Percentiles rank a stretch among this genome's conserved stretches.
phyloP scores from a whole-genome alignment of 176 grass and related monocot species.

The Musa itinerans region DNA sequence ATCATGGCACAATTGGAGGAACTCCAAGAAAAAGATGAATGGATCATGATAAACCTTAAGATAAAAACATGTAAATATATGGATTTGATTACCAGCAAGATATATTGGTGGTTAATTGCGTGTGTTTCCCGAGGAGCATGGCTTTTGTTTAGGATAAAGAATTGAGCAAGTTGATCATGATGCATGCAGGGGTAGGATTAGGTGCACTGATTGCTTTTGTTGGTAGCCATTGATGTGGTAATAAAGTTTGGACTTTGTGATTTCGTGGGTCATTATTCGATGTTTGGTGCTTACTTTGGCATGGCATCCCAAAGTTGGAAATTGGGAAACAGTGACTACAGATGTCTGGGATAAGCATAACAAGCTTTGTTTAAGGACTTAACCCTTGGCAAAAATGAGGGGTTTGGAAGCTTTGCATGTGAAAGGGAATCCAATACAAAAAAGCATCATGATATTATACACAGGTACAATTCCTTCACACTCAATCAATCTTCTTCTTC shows the following conservation, averaged over 20 bases:
- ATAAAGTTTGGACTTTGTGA: not conserved
- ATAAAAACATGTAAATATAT: not conserved
- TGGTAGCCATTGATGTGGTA: not conserved
- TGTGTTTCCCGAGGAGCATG: not conserved
- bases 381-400: not conserved
- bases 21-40: not conserved
- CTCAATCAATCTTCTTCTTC: not conserved
- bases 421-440: not conserved
- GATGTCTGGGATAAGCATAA: conserved; percentile 20
- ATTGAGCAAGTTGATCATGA: not conserved
- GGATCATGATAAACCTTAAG: not conserved
- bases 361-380: conserved; percentile 25
- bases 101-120: too few species aligned
- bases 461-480: too few species aligned
- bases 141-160: not conserved
- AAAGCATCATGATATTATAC: not conserved
- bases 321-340: conserved; percentile 8
- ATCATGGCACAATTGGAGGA: conserved; percentile 7
- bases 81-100: not conserved
- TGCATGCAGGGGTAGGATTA: not conserved
- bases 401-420: conserved; percentile 5
- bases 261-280: not conserved
- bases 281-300: not conserved
- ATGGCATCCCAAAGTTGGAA: not conserved
- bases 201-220: too few species aligned